Evolutionary conservation across 768 basidiomycete species (phyloP), one percentile per base, ranked within the genome.

Genomic region (Suillus subalutaceus): DNA sequence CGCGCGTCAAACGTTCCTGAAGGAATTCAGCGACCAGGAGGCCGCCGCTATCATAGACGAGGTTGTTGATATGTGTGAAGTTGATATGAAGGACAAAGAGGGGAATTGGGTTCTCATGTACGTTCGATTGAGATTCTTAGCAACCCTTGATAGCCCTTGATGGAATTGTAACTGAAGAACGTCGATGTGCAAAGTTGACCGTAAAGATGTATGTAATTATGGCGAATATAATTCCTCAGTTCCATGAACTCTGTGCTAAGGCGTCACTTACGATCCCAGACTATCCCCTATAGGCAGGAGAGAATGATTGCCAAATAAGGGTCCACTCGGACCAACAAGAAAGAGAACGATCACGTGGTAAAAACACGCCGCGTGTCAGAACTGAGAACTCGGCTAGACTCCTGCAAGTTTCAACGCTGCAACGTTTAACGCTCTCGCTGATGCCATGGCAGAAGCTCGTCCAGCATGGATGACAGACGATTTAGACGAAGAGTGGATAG

Each of bases 401-500:
- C 53, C 35, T 18, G 30, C 10, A 20, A 35, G 55, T n/a, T 35
- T 30, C 38, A 59, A 60, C 59, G 6, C 26, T 26, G 38, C 57
- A 41, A 59, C 38, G 3, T 50, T 52, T 43, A 60, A 41, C 16
- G 8, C 2, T 26, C 73, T 73, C 66, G 56, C 68, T 44, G 50
- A 65, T 38, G 60, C n/a, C 38, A 46, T 18, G 38, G 58, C 63
- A 15, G 67, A 46, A 13, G 6, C 62, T 59, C 79, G 78, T 55
- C 93, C 93, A 26, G 92, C 85, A 59, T 94, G 93, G 93, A 90
- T 92, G 75, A 94, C 93, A 1, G 92, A 93, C 63, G 95, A 96
- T 74, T 86, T 97, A 8, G 90, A 88, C 66, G 94, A 96, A 70
- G 95, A 96, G 81, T 97, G 95, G 95, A 82, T 92, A 66, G 93